Conservation (phyloP, 441 rosid species). For the Arabidopsis lyrata region DNA sequence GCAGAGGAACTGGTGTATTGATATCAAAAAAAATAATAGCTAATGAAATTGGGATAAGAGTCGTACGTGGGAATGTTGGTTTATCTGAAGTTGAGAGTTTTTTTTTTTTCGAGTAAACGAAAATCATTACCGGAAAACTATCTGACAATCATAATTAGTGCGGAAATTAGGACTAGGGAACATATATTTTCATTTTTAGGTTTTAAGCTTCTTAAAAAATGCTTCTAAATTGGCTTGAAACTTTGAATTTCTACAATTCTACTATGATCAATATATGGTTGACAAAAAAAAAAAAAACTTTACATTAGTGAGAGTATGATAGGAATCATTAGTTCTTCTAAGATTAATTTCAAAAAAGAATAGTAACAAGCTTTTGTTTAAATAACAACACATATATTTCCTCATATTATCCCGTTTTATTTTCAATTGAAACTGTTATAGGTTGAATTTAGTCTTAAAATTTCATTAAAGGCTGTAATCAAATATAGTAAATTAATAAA, state of each 20-base stretch:
- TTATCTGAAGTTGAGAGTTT: background rate
- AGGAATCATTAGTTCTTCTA: background rate
- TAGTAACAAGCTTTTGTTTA: background rate
- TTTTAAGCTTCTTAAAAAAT: background rate
- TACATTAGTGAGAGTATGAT: background rate
- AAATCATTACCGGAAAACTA: background rate
- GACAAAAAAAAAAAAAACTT: background rate
- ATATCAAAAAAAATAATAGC: background rate
- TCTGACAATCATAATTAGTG: background rate
- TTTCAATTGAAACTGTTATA: background rate
- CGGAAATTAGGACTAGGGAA: background rate
- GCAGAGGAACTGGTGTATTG: slow-evolving; percentile 1
- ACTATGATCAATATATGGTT: background rate
- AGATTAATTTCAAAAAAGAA: background rate
- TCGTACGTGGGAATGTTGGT: background rate
- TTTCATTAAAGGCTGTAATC: background rate
- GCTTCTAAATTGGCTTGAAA: background rate
- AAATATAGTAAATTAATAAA: background rate
- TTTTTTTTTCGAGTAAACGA: background rate
- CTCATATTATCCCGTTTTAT: background rate
- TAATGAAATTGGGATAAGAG: background rate
- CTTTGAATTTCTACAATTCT: background rate
- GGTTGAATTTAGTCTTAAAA: background rate
- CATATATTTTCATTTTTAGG: background rate
- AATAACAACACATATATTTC: background rate